These are phyloP conservation scores for Staphylotrichum tortipilum DNA, from an alignment of 495 filamentous ascomycete species.

Conservation along the genomic window DNA sequence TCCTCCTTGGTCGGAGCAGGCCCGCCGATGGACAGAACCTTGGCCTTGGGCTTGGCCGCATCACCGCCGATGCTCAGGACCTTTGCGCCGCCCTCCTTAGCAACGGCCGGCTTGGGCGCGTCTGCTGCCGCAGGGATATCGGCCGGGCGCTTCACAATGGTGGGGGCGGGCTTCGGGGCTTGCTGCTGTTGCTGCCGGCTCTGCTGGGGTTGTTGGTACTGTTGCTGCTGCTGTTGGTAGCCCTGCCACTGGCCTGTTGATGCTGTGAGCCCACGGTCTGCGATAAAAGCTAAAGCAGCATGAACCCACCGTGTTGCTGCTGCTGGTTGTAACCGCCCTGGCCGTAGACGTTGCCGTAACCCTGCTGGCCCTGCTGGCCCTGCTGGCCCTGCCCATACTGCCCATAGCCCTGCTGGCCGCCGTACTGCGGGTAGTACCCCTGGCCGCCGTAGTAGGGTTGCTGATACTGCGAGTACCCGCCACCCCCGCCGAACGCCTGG, in stretches of 20 bases:
- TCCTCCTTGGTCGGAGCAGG: conserved; percentile 35
- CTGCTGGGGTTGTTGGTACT: conserved; percentile 47
- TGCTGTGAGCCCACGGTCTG: conserved; percentile 23
- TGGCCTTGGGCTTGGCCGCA: conserved; percentile 46
- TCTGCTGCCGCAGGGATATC: conserved; percentile 34
- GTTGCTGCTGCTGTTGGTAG: conserved; percentile 46
- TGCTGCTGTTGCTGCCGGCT: conserved; percentile 31
- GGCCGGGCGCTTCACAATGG: conserved; percentile 59
- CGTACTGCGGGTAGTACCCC: conserved; percentile 50
- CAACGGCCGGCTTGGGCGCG: conserved; percentile 39
- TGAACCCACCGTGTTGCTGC: conserved; percentile 49
- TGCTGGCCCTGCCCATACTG: conserved; percentile 37
- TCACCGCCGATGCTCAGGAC: conserved; percentile 44
- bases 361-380: conserved; percentile 26
- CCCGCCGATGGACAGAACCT: conserved; percentile 61
- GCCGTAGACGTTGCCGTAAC: conserved; percentile 41
- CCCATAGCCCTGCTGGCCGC: conserved; percentile 40
- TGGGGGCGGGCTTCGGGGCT: conserved; percentile 47
- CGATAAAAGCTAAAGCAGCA: conserved; percentile 9
- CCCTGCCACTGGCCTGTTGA: conserved; percentile 33
- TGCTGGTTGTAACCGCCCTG: conserved; percentile 49
- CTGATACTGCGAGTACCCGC: conserved; percentile 39
- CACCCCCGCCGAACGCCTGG: conserved; percentile 48
- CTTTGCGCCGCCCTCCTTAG: conserved; percentile 41
- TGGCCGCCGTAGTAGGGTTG: conserved; percentile 40